Percentiles rank a stretch among this genome's conserved stretches.
Conservation (phyloP, 331 rosid genomes). For the Phaseolus coccineus region DNA sequence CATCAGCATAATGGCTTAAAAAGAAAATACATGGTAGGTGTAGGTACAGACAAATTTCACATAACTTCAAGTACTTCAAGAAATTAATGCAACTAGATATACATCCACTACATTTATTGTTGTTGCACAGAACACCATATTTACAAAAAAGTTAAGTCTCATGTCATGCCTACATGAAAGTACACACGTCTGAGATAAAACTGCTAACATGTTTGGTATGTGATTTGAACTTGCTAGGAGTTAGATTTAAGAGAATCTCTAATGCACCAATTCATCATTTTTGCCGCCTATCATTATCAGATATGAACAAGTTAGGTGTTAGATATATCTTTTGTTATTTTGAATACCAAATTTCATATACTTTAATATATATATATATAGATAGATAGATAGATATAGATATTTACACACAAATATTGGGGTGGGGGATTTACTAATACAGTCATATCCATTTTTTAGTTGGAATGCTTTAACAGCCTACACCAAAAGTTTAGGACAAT, state of each 20-base stretch:
- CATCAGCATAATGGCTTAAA: constrained; percentile 4
- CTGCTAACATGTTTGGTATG: background rate
- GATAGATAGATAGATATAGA: too few species aligned
- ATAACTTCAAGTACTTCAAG: constrained; percentile 21
- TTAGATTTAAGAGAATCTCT: background rate
- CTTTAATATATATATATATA: too few species aligned
- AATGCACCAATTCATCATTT: background rate
- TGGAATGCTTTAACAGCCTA: background rate
- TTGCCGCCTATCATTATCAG: background rate
- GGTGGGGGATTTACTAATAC: too few species aligned
- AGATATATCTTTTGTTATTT: background rate
- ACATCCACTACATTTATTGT: background rate
- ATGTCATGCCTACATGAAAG: background rate
- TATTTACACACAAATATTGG: too few species aligned
- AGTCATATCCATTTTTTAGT: too few species aligned
- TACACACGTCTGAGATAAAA: background rate
- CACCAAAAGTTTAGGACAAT: background rate
- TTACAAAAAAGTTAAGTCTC: background rate
- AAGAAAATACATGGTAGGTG: constrained; percentile 1
- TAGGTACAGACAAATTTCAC: constrained; percentile 29
- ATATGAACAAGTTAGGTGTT: background rate
- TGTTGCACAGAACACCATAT: constrained; percentile 27
- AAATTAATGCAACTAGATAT: constrained; percentile 9
- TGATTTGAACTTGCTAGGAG: constrained; percentile 7
- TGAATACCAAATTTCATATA: background rate